Conservation (phyloP, 2,329 filamentous ascomycete species). For the Talaromyces sp. region DNA sequence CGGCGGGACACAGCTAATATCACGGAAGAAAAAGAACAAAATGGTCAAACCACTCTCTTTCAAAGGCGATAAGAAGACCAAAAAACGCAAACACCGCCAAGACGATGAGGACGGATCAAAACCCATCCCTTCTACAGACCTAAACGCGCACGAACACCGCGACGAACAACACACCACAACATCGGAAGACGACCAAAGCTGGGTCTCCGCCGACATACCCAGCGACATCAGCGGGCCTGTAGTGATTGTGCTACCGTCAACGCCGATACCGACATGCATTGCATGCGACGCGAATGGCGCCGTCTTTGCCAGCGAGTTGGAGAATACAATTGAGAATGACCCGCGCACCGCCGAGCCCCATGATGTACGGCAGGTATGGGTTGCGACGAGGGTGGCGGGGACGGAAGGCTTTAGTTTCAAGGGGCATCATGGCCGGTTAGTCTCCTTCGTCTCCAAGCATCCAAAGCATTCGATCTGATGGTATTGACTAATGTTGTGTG, state of each 20-base stretch:
- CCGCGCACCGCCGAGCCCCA: constrained; percentile 86
- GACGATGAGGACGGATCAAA: constrained; percentile 48
- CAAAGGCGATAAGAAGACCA: constrained; percentile 86
- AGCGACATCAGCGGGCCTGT: constrained; percentile 77
- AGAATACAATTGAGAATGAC: constrained; percentile 84
- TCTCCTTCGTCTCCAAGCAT: neutral
- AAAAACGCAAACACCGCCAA: constrained; percentile 75
- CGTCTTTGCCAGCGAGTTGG: constrained; percentile 75
- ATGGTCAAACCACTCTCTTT: constrained; percentile 80
- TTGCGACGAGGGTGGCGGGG: constrained; percentile 78
- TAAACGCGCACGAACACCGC: constrained; percentile 23
- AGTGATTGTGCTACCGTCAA: constrained; percentile 75
- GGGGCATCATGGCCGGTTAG: constrained; percentile 77
- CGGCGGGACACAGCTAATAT: neutral
- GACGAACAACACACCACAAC: constrained; percentile 30
- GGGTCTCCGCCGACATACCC: constrained; percentile 77
- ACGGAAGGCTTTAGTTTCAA: constrained; percentile 83
- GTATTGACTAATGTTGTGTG: neutral
- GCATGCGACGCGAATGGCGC: constrained; percentile 83
- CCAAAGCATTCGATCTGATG: neutral
- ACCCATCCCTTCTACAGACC: constrained; percentile 26
- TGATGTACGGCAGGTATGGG: constrained; percentile 93
- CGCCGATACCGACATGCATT: constrained; percentile 64
- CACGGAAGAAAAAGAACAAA: neutral
- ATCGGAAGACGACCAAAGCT: constrained; percentile 70